Evolutionary conservation across 1,284 basidiomycete genomes (phyloP).

Genomic region (Flammula alnicola): DNA sequence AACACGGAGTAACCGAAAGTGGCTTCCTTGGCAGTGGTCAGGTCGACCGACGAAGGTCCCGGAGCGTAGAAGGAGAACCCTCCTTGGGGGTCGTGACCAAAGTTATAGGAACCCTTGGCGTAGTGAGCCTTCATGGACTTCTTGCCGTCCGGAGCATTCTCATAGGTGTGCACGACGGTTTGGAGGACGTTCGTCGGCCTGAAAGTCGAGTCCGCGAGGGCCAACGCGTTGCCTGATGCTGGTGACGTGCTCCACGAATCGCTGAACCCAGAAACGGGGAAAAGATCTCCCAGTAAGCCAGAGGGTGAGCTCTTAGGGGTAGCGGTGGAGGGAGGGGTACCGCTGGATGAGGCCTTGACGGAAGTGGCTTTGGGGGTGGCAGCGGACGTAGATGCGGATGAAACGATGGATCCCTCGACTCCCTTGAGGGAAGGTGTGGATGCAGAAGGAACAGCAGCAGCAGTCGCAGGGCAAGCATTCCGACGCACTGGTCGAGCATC

Average conservation of each 20-base stretch:
- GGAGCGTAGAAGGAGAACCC: slow-evolving; percentile 67
- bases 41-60: slow-evolving; percentile 46
- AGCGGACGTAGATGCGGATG: slow-evolving; percentile 15
- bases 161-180: slow-evolving; percentile 45
- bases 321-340: slow-evolving; percentile 21
- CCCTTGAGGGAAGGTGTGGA: slow-evolving; percentile 15
- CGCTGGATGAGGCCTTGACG: slow-evolving; percentile 14
- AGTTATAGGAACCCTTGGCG: slow-evolving; percentile 61
- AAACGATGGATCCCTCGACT: slow-evolving; percentile 15
- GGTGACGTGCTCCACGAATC: slow-evolving; percentile 51
- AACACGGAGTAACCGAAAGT: slow-evolving; percentile 66
- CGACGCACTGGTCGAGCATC: slow-evolving; percentile 31
- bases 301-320: slow-evolving; percentile 14
- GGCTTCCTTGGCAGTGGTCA: slow-evolving; percentile 54
- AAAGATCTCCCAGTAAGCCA: slow-evolving; percentile 40
- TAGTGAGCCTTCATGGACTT: slow-evolving; percentile 56
- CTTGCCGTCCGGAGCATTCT: slow-evolving; percentile 51
- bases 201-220: slow-evolving; percentile 50
- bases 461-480: slow-evolving; percentile 19
- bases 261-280: slow-evolving; percentile 42
- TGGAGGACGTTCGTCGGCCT: slow-evolving; percentile 42
- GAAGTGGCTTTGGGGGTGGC: slow-evolving; percentile 14
- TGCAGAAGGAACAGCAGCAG: slow-evolving; percentile 15
- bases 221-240: slow-evolving; percentile 35
- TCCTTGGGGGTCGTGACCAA: slow-evolving; percentile 51